These are phyloP conservation scores for Dalechampia spathulata DNA, from an alignment of 441 rosid genomes.

Conservation along the genomic window DNA sequence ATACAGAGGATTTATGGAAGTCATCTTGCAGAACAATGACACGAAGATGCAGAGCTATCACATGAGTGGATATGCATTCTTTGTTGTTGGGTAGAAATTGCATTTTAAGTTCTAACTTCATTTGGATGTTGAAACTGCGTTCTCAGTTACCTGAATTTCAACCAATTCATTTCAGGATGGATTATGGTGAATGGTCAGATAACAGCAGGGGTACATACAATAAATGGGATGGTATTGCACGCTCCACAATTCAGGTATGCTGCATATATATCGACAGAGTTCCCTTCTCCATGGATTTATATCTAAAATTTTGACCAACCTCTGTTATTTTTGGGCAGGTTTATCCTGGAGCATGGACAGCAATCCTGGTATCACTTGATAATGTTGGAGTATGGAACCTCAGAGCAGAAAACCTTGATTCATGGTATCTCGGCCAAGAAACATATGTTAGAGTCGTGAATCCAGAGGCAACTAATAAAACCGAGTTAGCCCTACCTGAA, in stretches of 20 bases:
- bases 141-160: conserved; percentile 1
- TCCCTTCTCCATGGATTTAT: too few relatives aligned
- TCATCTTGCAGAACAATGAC: conserved; percentile 87
- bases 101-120: neutral
- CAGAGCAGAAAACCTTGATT: conserved; percentile 88
- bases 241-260: conserved; percentile 73
- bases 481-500: conserved; percentile 63
- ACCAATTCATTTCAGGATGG: conserved; percentile 60
- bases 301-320: too few relatives aligned
- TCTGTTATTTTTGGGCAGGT: conserved; percentile 45
- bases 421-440: conserved; percentile 98
- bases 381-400: conserved; percentile 94
- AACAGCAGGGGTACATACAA: conserved; percentile 89
- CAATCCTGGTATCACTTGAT: conserved; percentile 77
- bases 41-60: conserved; percentile 86
- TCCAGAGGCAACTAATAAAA: conserved; percentile 76
- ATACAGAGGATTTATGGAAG: conserved; percentile 83
- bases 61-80: conserved; percentile 84
- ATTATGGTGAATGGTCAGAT: conserved; percentile 91
- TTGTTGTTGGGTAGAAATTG: conserved; percentile 72
- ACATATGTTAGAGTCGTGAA: conserved; percentile 83
- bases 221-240: conserved; percentile 93
- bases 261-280: too few relatives aligned
- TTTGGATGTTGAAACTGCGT: conserved; percentile 6
- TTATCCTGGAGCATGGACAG: conserved; percentile 94